Base-by-base conservation (phyloP, 495 filamentous ascomycete genomes). In the Penicillium egyptiacum region DNA sequence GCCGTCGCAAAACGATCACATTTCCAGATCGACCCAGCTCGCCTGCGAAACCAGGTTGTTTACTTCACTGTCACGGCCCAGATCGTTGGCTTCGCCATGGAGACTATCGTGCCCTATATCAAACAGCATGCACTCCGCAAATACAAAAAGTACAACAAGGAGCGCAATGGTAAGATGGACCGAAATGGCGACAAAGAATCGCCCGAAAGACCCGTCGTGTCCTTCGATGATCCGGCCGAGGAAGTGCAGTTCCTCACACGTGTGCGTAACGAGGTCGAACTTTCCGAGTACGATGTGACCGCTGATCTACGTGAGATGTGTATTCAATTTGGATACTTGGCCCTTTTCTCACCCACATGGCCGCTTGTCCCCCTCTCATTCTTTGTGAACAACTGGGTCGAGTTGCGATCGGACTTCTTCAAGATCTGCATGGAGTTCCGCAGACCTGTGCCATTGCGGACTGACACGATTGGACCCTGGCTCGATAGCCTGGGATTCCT, bases 31-130 rank as follows among this genome's bases (percentile, higher is more conserved):
- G 90, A 98, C 67, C 91, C 92, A 0, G 80, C 84, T 59, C 79
- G 94, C 25, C 81, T 98, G 7, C 87, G 84, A 49, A 93, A 95
- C 50, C 95, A 98, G 70, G 89, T 98, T 55, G 89, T 98, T 63
- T 98, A 98, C 70, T 96, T 96, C 68, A 93, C 94, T 0, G 91
- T 98, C 12, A 98, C 94, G 1, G 94, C 93, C 0, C 94, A 98
- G 67, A 85, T 93, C 42, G 90, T 98, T 56, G 91, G 88, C 56
- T 85, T 96, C 20, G 88, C 81, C 25, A 83, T 93, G 71, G 95
- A 98, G 67, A 84, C 91, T 16, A 80, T 96, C 44, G 86, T 97
- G 23, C 94, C 94, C 0, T 89, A 88, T 63, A 69, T 90, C 19
- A 95, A 96, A 70, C 88, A 91, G 60, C 80, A 79, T 60, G 78